Base-by-base conservation (phyloP, 768 basidiomycete genomes). In the Sporobolomyces pararoseus region DNA sequence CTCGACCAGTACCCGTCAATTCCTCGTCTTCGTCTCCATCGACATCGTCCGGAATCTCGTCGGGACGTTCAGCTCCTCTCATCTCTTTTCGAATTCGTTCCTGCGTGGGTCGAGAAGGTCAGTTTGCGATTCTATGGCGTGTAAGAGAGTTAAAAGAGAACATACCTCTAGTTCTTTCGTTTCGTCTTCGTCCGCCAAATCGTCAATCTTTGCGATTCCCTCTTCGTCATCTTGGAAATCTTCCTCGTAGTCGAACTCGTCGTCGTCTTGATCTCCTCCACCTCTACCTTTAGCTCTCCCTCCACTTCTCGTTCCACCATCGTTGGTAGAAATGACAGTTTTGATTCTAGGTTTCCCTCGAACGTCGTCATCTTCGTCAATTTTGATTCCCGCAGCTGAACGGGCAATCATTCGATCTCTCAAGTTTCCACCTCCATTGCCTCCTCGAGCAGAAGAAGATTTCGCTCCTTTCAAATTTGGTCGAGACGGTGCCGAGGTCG, bases 191-290 rank as follows among this genome's bases (percentile, higher is more conserved):
- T 78, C 91, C 49, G 90, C 85, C 64, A 85, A 84, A 63, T 89
- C 88, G 17, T 85, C 84, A 21, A 84, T 84, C 79, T 86, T 84
- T 58, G 80, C 75, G 75, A 86, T 86, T 76, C 92, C 91, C 39
- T 93, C 91, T 68, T 93, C 91, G 75, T 93, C 91, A 4, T 89
- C 88, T 63, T 73, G 72, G 76, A 91, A 88, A 23, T 89, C 88
- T 75, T 88, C 89, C 75, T 92, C 90, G 73, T 85, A 92, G 10
- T 87, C 83, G 63, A 89, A 84, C 78, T 93, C 91, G 76, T 93
- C 91, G 68, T 89, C 76, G 76, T 89, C 89, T 9, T 89, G 90
- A 72, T 92, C 90, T 25, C 82, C 87, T 87, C 89, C 73, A 84
- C 82, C 75, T 88, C 87, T 70, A 82, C 84, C 77, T 84, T 84